phyloP scores from a whole-genome alignment of 192 early-diverging fungal genomes.

The Umbelopsis ramanniana region DNA sequence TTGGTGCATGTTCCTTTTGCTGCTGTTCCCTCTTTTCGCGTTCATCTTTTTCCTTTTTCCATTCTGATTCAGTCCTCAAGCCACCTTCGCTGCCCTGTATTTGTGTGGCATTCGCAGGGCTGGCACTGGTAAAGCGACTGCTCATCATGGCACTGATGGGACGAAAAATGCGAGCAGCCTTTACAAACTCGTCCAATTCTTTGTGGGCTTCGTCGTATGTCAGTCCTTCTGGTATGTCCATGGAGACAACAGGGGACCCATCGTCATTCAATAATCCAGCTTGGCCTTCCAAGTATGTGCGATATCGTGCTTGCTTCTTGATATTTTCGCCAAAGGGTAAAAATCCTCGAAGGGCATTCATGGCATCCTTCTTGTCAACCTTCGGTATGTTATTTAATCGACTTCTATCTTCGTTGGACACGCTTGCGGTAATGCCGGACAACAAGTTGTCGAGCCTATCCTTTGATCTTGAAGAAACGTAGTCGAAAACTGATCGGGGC shows the following conservation, averaged over 20 bases:
- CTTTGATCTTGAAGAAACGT: conserved; percentile 68
- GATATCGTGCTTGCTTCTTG: conserved; percentile 77
- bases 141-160: conserved; percentile 74
- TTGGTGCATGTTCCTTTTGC: not conserved
- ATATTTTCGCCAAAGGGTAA: conserved; percentile 76
- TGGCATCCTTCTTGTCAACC: conserved; percentile 69
- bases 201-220: conserved; percentile 51
- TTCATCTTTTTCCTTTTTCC: conserved; percentile 31
- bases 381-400: conserved; percentile 43
- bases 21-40: conserved; percentile 2
- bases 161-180: conserved; percentile 76
- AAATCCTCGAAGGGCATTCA: conserved; percentile 74
- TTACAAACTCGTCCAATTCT: conserved; percentile 75
- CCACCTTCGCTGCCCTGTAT: conserved; percentile 46
- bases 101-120: conserved; percentile 13
- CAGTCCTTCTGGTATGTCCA: conserved; percentile 45
- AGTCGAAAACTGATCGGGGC: conserved; percentile 73
- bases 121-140: conserved; percentile 68
- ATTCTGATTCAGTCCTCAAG: conserved; percentile 42
- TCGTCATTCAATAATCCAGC: conserved; percentile 51
- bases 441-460: conserved; percentile 61
- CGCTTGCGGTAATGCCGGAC: conserved; percentile 40
- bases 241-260: conserved; percentile 8
- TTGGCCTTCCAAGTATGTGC: conserved; percentile 65
- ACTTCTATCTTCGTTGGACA: conserved; percentile 27